A percentile compares a stretch with the other conserved stretches of the same genome.
Evolutionary conservation across 23 red algal species (phyloP).

Genomic region (Gracilaria vermiculophylla): DNA sequence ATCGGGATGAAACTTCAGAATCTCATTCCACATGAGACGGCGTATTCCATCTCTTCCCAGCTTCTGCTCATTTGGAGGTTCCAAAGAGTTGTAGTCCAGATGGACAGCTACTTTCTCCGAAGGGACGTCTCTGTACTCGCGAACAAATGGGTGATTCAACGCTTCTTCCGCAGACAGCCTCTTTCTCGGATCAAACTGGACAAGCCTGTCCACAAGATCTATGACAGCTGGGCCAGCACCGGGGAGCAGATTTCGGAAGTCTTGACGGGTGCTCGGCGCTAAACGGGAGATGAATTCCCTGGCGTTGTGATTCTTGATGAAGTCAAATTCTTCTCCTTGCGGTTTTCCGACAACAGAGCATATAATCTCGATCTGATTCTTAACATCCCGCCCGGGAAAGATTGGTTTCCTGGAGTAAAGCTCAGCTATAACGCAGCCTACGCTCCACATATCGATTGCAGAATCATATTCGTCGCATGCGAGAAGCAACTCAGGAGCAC

Average conservation of each 20-base stretch:
- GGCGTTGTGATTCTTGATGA: slow-evolving; percentile 52
- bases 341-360: slow-evolving; percentile 76
- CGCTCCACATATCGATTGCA: slow-evolving; percentile 97
- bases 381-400: slow-evolving; percentile 87
- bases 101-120: slow-evolving; percentile 51
- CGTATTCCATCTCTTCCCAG: slow-evolving; percentile 66
- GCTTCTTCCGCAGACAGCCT: slow-evolving; percentile 81
- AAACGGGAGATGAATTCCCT: slow-evolving; percentile 65
- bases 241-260: slow-evolving; percentile 40
- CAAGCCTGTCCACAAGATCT: slow-evolving; percentile 82
- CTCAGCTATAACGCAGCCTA: slow-evolving; percentile 93
- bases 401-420: slow-evolving; percentile 74
- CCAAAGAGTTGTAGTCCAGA: slow-evolving; percentile 36
- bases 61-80: slow-evolving; percentile 71
- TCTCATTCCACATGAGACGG: slow-evolving; percentile 77
- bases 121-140: slow-evolving; percentile 63
- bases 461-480: slow-evolving; percentile 75
- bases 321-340: slow-evolving; percentile 17
- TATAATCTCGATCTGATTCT: slow-evolving; percentile 83
- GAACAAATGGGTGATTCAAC: slow-evolving; percentile 82
- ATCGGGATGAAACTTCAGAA: slow-evolving; percentile 60
- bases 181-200: slow-evolving; percentile 85
- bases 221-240: slow-evolving; percentile 42
- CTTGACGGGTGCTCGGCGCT: background rate
- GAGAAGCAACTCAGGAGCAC: slow-evolving; percentile 94